These are phyloP conservation scores for Solanum chacoense DNA, from an alignment of 305 asterid genomes.

Conservation along the genomic window DNA sequence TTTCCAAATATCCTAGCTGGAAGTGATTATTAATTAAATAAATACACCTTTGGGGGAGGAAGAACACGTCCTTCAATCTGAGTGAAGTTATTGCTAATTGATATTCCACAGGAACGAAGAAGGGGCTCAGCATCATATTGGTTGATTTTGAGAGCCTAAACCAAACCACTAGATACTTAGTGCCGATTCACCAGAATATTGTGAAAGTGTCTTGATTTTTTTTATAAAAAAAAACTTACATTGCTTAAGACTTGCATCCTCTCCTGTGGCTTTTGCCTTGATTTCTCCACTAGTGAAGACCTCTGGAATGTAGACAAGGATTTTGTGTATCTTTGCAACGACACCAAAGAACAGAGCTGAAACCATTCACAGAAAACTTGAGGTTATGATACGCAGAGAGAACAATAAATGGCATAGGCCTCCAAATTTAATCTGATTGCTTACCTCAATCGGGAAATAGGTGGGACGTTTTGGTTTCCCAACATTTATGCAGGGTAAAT, in stretches of 20 bases:
- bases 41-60: conserved; percentile 44
- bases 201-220: not conserved
- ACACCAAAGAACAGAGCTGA: conserved; percentile 44
- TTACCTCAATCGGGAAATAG: conserved; percentile 52
- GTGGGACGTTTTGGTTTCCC: conserved; percentile 43
- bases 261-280: conserved; percentile 46
- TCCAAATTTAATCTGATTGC: not conserved
- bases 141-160: conserved; percentile 30
- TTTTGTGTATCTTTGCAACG: conserved; percentile 32
- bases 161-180: not conserved
- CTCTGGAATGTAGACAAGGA: conserved; percentile 29
- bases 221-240: conserved; percentile 2
- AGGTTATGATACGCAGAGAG: not conserved
- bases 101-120: conserved; percentile 36
- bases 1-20: not conserved
- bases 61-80: conserved; percentile 45
- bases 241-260: conserved; percentile 28
- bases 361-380: not conserved
- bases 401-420: not conserved
- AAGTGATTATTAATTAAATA: not conserved
- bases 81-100: conserved; percentile 24
- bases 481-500: conserved; percentile 52
- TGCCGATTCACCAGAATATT: not conserved
- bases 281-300: conserved; percentile 34
- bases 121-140: conserved; percentile 34